Evolutionary conservation across 495 filamentous ascomycete genomes (phyloP), one percentile per base, ranked within the genome.

Genomic region (Podospora fimiseda): DNA sequence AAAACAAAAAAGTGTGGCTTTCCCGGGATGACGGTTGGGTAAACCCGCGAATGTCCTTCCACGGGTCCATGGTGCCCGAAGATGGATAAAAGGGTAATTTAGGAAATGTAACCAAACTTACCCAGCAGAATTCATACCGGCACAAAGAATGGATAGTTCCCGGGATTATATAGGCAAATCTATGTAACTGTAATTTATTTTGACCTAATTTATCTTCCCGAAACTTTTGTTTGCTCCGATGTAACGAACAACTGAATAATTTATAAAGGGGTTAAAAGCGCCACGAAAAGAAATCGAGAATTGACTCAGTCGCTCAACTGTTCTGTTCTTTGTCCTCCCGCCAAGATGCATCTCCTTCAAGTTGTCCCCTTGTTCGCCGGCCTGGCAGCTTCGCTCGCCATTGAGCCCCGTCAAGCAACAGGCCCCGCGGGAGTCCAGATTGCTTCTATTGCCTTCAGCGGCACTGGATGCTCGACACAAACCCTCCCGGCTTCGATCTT

Each of bases 21-120:
- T n/a, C n/a, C 53, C 53, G 53, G 53, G 53, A 56, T 24, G 48
- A 40, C 53, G 53, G 53, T 56, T 43, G 47, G 48, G 53, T 46
- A 44, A 46, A 56, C 48, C 53, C 53, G 53, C 53, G 18, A 39
- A 23, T 39, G 14, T 16, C 22, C n/a, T n/a, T 51, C 30, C 9
- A 46, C 30, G 18, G 52, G 11, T 30, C 33, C 14, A 23, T 24
- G 52, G 23, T 48, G 51, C 24, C 51, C 38, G 43, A 14, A 43
- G 51, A 37, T 53, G 52, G 53, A 47, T 56, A 50, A 56, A 56
- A 51, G 53, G 53, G 40, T 51, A 55, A 55, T 55, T 9, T 50
- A 55, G 16, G n/a, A 18, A 55, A 55, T 55, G 27, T 22, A 46
- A 50, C 53, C 53, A 46, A 55, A 50, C 43, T 48, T 42, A 48